Evolutionary conservation across 2,329 filamentous ascomycete species (phyloP).

Genomic region (Venturia aucupariae): DNA sequence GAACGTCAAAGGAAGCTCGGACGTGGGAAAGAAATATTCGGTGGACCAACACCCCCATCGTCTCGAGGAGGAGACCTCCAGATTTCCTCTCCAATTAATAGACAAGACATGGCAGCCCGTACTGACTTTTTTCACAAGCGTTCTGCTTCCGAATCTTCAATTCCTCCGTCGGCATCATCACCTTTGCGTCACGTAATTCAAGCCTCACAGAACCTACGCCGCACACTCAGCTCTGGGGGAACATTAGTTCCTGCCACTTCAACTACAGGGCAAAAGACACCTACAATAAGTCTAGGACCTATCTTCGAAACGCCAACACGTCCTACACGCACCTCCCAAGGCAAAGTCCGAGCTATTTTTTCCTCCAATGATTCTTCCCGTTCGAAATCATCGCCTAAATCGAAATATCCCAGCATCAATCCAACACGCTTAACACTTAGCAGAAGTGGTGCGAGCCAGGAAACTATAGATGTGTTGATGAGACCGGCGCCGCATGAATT

Average conservation of each 20-base stretch:
- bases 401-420: neutral
- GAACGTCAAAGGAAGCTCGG: slow-evolving; percentile 26
- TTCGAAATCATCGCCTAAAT: neutral
- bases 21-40: slow-evolving; percentile 17
- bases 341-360: slow-evolving; percentile 8
- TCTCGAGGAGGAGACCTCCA: slow-evolving; percentile 27
- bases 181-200: neutral
- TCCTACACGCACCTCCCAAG: neutral
- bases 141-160: neutral
- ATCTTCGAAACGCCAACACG: slow-evolving; percentile 12
- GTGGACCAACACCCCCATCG: slow-evolving; percentile 30
- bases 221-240: neutral
- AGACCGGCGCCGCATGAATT: neutral
- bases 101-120: slow-evolving; percentile 2
- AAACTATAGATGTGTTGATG: slow-evolving; percentile 11
- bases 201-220: neutral
- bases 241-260: slow-evolving; percentile 1
- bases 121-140: slow-evolving; percentile 8
- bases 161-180: neutral
- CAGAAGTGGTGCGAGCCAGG: slow-evolving; percentile 5
- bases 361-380: neutral
- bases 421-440: slow-evolving; percentile 3
- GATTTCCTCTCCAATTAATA: slow-evolving; percentile 27
- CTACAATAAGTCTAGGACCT: neutral
- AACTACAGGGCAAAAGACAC: neutral